A percentile compares a stretch with the other conserved stretches of the same genome.
These are phyloP conservation scores for Tribonema minus DNA, from an alignment of 108 stramenopile genomes.

Conservation along the genomic window DNA sequence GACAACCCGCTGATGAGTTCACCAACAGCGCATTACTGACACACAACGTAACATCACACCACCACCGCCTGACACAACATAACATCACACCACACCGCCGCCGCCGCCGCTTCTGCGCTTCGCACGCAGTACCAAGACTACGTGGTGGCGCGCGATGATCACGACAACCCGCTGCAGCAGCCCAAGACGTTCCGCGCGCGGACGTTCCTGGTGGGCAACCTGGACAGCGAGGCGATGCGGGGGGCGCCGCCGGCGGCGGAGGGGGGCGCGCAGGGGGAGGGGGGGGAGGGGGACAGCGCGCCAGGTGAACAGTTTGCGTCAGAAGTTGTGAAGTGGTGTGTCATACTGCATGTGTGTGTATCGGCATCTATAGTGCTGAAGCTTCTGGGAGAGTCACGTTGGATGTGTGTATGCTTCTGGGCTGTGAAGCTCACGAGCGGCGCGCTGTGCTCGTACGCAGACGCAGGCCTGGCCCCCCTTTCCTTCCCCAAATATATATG, in stretches of 20 bases:
- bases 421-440: too few relatives aligned
- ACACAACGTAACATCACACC: too few relatives aligned
- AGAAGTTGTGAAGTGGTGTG: not conserved
- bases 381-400: too few relatives aligned
- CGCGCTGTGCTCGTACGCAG: too few relatives aligned
- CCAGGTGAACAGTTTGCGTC: not conserved
- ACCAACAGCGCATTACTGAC: too few relatives aligned
- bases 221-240: constrained; percentile 21
- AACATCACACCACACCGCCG: too few relatives aligned
- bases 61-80: too few relatives aligned
- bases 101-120: too few relatives aligned
- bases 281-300: not conserved
- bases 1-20: too few relatives aligned
- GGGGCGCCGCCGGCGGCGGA: not conserved
- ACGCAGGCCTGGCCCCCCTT: not conserved
- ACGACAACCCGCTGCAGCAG: not conserved
- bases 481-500: too few relatives aligned
- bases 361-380: not conserved
- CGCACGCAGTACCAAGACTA: constrained; percentile 44
- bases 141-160: constrained; percentile 37
- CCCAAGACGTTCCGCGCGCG: constrained; percentile 5
- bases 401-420: too few relatives aligned
- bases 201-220: constrained; percentile 34
- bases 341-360: not conserved
- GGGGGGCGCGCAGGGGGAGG: not conserved